A percentile compares a stretch with the other conserved stretches of the same genome.
Conservation (phyloP, 2,329 filamentous ascomycete genomes). For the Cladophialophora carrionii region DNA sequence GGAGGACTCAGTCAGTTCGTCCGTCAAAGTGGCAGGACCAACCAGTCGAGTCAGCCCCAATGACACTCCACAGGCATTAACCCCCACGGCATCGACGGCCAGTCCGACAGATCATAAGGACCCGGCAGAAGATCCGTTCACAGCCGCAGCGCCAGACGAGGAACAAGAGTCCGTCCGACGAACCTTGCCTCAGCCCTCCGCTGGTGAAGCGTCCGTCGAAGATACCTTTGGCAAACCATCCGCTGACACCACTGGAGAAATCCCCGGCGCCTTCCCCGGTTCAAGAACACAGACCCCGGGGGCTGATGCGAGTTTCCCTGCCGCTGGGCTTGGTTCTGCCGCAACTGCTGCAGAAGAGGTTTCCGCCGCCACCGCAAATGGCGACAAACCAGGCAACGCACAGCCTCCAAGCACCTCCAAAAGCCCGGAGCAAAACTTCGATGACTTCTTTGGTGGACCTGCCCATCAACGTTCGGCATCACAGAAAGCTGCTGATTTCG, state of each 20-base stretch:
- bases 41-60: slow-evolving; percentile 63
- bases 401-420: slow-evolving; percentile 31
- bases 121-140: slow-evolving; percentile 33
- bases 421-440: slow-evolving; percentile 44
- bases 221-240: slow-evolving; percentile 31
- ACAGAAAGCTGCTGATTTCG: slow-evolving; percentile 53
- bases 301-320: slow-evolving; percentile 15
- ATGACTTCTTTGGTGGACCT: slow-evolving; percentile 51
- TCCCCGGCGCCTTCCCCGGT: slow-evolving; percentile 58
- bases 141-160: slow-evolving; percentile 35
- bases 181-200: slow-evolving; percentile 29
- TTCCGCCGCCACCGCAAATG: slow-evolving; percentile 21
- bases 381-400: slow-evolving; percentile 8
- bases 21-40: slow-evolving; percentile 75
- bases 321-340: slow-evolving; percentile 26
- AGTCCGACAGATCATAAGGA: slow-evolving; percentile 33
- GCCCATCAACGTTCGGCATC: slow-evolving; percentile 51
- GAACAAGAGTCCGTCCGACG: slow-evolving; percentile 37
- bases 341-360: slow-evolving; percentile 23
- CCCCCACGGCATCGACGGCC: slow-evolving; percentile 47
- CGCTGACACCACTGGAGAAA: slow-evolving; percentile 31
- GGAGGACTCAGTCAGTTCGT: slow-evolving; percentile 72
- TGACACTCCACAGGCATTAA: slow-evolving; percentile 53
- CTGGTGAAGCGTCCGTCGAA: slow-evolving; percentile 19
- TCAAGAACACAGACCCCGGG: slow-evolving; percentile 36